Conservation (phyloP, 164 flowering plant species). For the Annona squamosa region DNA sequence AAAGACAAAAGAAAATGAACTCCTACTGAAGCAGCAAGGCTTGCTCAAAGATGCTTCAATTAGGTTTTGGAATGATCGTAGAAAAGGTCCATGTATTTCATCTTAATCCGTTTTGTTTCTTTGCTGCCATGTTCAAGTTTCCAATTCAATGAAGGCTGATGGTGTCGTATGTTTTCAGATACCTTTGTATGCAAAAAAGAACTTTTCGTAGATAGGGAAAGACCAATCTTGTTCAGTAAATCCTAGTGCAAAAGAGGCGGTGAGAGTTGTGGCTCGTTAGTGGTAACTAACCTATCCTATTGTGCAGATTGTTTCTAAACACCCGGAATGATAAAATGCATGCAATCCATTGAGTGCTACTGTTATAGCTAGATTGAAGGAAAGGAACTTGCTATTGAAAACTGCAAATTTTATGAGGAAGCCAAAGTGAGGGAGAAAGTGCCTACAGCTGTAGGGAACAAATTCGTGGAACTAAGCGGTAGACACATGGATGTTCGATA, state of each 20-base stretch:
- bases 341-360: too few relatives aligned
- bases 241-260: background rate
- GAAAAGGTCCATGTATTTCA: background rate
- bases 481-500: background rate
- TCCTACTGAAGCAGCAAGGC: background rate
- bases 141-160: background rate
- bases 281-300: too few relatives aligned
- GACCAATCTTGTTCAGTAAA: background rate
- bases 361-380: too few relatives aligned
- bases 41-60: background rate
- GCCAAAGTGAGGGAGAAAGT: background rate
- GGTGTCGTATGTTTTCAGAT: background rate
- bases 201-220: background rate
- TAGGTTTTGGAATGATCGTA: background rate
- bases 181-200: background rate
- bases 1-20: conserved; percentile 2
- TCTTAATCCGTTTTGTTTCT: background rate
- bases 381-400: too few relatives aligned
- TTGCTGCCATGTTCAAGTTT: background rate
- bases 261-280: background rate
- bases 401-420: background rate
- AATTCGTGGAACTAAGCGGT: background rate
- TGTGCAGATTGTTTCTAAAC: too few relatives aligned
- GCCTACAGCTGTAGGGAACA: background rate
- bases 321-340: too few relatives aligned